Conservation (phyloP, 352 stramenopile species). For the Phytophthora palmivora region DNA sequence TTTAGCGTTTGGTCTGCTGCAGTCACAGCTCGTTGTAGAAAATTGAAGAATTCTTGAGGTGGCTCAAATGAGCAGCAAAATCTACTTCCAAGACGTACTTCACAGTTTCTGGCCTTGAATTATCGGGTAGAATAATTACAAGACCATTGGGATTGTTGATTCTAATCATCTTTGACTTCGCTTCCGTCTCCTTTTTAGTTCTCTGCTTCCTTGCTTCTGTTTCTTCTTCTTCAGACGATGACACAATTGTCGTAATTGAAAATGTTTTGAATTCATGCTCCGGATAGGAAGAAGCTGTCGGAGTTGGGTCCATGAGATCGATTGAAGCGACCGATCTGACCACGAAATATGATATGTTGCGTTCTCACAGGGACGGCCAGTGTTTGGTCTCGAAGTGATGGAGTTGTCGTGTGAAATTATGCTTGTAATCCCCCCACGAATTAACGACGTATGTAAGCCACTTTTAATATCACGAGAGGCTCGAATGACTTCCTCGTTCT, state of each 20-base stretch:
- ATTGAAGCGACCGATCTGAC: conserved; percentile 56
- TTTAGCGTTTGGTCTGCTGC: conserved; percentile 50
- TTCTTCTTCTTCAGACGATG: conserved; percentile 14
- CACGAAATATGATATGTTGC: conserved; percentile 66
- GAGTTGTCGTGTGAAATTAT: not conserved
- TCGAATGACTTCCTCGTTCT: conserved; percentile 34
- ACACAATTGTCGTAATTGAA: conserved; percentile 52
- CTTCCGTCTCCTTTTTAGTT: not conserved
- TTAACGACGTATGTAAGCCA: conserved; percentile 3
- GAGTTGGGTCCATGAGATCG: conserved; percentile 55
- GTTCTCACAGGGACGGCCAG: conserved; percentile 35
- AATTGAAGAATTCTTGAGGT: conserved; percentile 16
- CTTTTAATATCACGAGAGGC: conserved; percentile 15
- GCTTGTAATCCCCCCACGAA: conserved; percentile 31
- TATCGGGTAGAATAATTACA: conserved; percentile 41
- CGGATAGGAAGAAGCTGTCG: conserved; percentile 64
- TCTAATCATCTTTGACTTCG: not conserved
- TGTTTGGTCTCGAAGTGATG: not conserved
- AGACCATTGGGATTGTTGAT: conserved; percentile 47
- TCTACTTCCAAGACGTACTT: conserved; percentile 62
- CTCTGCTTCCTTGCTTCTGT: not conserved
- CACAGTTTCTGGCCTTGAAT: conserved; percentile 12
- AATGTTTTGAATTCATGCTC: conserved; percentile 75
- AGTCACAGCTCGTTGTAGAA: conserved; percentile 44
- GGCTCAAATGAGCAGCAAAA: conserved; percentile 28